Base-by-base conservation (phyloP, 164 flowering plant species). In the Nymphaea thermarum region DNA sequence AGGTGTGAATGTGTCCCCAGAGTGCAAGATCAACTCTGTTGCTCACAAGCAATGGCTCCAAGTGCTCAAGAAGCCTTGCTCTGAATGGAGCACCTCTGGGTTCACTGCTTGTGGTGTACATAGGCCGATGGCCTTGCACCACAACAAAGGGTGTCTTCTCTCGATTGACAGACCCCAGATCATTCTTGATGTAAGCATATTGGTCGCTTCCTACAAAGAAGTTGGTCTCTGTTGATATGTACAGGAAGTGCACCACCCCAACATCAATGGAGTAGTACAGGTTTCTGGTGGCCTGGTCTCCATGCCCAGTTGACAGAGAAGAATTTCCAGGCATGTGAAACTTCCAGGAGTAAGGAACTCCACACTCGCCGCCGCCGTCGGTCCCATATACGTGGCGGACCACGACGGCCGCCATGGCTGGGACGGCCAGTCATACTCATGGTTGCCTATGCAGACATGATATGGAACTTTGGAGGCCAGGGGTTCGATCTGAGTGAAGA, bases 341-440 rank as follows among this genome's bases (percentile, higher is more conserved):
- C 76, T 79, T 83, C 57, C 87, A 84, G 77, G 96, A 87, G 78
- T 95, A 92, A 47, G 98, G 98, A 36, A 95, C 91, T 55, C 99
- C 98, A 70, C 99, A 95, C 77, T 95, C 99, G 43, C 99, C 99
- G 62, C 99, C 99, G 0, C 98, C 97, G 71, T 92, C 99, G 25
- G 47, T 92, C 4, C 76, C 76, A 65, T 88, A 94, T 7, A 78
- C 64, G 53, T 3, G 2, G 47, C 5, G 11, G 99, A 66, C 99
- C 99, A 95, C 4, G 85, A 87, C 3, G 97, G 98, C 73, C 75
- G 87, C 98, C 94, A 92, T 4, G 98, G 97, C 80, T 95, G 98
- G 25, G 65, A 67, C 3, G 94, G 99, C 96, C 97, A 95, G 64
- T 95, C 87, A 66, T 95, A 95, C 71, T 95, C 98, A 71, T 95